Base-by-base conservation (phyloP, 768 basidiomycete species). In the Panaeolus papilionaceus region DNA sequence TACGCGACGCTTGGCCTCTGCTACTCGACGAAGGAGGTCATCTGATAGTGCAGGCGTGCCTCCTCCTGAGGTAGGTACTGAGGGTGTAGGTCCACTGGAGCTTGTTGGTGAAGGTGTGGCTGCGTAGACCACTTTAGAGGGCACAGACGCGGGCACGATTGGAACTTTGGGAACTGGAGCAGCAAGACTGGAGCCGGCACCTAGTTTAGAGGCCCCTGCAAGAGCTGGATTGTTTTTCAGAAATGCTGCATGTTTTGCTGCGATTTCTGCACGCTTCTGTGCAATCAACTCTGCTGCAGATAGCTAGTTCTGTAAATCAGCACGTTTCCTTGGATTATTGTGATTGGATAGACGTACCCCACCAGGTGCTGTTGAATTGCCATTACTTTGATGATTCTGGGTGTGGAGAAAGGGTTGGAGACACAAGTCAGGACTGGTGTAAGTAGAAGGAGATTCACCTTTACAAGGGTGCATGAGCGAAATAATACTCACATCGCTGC, bases 1-100 rank as follows among this genome's bases (percentile, higher is more conserved):
- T 0, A 97, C 94, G 64, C 92, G 86, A 42, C 90, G 85, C 77
- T 92, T 94, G 12, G 95, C 94, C 68, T 98, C 97, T 7, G 92
- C 92, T 0, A 98, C 88, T 67, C 87, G 83, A 8, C 88, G 87
- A 0, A 88, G 81, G 5, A 95, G 76, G 69, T 94, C 92, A 67
- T 92, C 90, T 33, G 84, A 76, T 10, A 81, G 75, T 0, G 82
- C 80, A 9, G 89, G 81, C n/a, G 88, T 79, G 11, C 80, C 72
- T 5, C 75, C 66, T 1, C 72, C 74, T 5, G 78, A 75, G 14
- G 71, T 69, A 3, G 75, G 69, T 23, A 84, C 76, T 2, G 83
- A 81, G 3, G 88, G 81, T 6, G 87, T 80, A 3, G 81, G 79
- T 18, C 83, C 75, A 42, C 82, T 77, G 20, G 82, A 78, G 4